Evolutionary conservation across 2,329 filamentous ascomycete species (phyloP).

Genomic region (Aspergillus pseudoglaucus): DNA sequence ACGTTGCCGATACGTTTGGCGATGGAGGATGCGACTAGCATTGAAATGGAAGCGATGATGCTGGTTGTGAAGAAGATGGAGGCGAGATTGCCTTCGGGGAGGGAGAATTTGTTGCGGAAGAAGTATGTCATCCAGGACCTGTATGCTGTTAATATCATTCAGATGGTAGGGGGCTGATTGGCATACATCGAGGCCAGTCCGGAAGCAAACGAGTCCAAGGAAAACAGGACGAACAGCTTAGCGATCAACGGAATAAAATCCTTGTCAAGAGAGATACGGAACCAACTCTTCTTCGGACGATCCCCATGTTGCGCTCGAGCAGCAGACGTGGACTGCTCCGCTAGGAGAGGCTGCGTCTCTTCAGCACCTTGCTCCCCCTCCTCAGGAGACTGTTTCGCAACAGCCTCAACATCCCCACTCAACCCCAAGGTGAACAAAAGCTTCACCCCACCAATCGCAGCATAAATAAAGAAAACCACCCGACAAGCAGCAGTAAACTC

Average conservation of each 20-base stretch:
- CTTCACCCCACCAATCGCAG: constrained; percentile 52
- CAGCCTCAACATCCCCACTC: constrained; percentile 42
- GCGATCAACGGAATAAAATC: constrained; percentile 32
- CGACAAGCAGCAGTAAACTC: constrained; percentile 45
- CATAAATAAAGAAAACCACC: constrained; percentile 53
- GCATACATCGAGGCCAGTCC: constrained; percentile 60
- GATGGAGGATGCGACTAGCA: constrained; percentile 53
- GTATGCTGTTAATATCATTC: constrained; percentile 11
- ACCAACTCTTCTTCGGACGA: constrained; percentile 22
- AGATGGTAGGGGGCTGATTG: constrained; percentile 20
- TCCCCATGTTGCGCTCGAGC: not conserved
- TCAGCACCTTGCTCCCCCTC: constrained; percentile 16
- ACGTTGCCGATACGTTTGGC: constrained; percentile 56
- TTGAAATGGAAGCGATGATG: constrained; percentile 37
- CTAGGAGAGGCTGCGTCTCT: constrained; percentile 33
- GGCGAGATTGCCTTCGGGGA: constrained; percentile 49
- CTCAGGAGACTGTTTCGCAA: constrained; percentile 15
- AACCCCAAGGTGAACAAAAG: constrained; percentile 47
- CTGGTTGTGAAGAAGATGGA: constrained; percentile 47
- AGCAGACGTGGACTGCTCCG: constrained; percentile 5
- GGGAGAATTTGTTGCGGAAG: constrained; percentile 49
- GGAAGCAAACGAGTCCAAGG: constrained; percentile 62
- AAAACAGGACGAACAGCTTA: constrained; percentile 60
- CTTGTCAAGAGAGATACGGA: constrained; percentile 54
- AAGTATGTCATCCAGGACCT: constrained; percentile 51